A percentile compares a stretch with the other conserved stretches of the same genome.
Conservation (phyloP, 2,329 filamentous ascomycete species). For the Chaetomium olivaceum region DNA sequence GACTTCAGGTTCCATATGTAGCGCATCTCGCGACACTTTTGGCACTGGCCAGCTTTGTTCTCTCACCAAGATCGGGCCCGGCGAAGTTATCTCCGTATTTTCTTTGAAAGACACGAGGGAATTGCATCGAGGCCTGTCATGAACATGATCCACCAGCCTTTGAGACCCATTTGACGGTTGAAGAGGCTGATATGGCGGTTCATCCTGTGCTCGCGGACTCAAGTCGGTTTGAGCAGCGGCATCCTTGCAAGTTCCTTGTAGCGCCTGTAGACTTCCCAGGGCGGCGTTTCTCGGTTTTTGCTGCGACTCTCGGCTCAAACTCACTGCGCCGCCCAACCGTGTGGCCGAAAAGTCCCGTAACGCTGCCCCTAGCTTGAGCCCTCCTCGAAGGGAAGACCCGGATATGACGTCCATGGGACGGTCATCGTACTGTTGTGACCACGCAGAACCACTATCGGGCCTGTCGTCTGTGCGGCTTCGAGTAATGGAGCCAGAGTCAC, state of each 20-base stretch:
- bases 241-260: constrained; percentile 10
- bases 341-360: background rate
- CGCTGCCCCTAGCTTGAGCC: background rate
- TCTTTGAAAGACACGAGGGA: background rate
- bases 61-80: background rate
- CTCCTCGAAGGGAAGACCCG: background rate
- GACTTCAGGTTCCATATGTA: background rate
- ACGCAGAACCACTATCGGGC: background rate
- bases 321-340: background rate
- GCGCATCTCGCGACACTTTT: background rate
- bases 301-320: background rate
- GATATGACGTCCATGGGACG: background rate
- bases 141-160: background rate
- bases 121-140: background rate
- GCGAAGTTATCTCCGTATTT: background rate
- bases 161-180: background rate
- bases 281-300: background rate
- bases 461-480: background rate
- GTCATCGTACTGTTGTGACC: constrained; percentile 4
- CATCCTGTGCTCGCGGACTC: constrained; percentile 18
- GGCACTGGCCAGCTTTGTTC: background rate
- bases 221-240: constrained; percentile 28
- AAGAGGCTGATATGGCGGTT: background rate
- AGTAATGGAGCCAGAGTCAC: background rate
- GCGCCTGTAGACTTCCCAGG: background rate